These are phyloP conservation scores for Diddensiella caesifluorescens DNA, from an alignment of 805 yeast genomes.

Conservation along the genomic window DNA sequence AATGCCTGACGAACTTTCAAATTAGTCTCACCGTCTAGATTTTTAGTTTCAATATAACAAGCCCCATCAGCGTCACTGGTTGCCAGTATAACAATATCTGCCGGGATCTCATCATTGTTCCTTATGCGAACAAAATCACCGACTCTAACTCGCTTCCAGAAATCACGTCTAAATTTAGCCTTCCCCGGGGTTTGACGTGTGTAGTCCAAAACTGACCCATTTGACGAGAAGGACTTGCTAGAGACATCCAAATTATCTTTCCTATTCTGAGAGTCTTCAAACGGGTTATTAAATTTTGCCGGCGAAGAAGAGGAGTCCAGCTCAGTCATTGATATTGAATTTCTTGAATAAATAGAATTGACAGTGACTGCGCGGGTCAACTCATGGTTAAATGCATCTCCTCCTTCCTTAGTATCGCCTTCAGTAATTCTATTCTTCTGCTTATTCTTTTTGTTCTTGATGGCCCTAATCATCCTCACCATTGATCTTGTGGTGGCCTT, in stretches of 20 bases:
- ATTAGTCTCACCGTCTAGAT: constrained; percentile 74
- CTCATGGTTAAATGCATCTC: constrained; percentile 12
- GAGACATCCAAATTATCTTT: not conserved
- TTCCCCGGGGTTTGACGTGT: constrained; percentile 27
- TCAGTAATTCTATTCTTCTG: not conserved
- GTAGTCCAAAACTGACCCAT: constrained; percentile 26
- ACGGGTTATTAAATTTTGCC: constrained; percentile 10
- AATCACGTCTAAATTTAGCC: constrained; percentile 46
- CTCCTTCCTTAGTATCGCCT: not conserved
- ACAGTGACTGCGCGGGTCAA: constrained; percentile 21
- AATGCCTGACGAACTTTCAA: constrained; percentile 58
- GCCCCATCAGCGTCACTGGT: constrained; percentile 70
- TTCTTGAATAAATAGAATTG: constrained; percentile 19
- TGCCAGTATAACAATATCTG: constrained; percentile 62
- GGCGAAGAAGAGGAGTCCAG: constrained; percentile 11
- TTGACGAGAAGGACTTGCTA: not conserved
- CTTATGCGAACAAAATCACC: constrained; percentile 69
- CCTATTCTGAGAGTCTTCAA: constrained; percentile 1
- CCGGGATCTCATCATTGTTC: constrained; percentile 74
- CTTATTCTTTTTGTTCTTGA: constrained; percentile 10
- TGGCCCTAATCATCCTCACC: constrained; percentile 12
- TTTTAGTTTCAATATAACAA: constrained; percentile 66
- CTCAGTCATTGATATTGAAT: constrained; percentile 12
- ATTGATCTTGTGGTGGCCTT: constrained; percentile 43
- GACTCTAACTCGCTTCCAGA: constrained; percentile 72